These are phyloP conservation scores for Hygrophila difformis DNA, from an alignment of 257 asterid species.

Conservation along the genomic window DNA sequence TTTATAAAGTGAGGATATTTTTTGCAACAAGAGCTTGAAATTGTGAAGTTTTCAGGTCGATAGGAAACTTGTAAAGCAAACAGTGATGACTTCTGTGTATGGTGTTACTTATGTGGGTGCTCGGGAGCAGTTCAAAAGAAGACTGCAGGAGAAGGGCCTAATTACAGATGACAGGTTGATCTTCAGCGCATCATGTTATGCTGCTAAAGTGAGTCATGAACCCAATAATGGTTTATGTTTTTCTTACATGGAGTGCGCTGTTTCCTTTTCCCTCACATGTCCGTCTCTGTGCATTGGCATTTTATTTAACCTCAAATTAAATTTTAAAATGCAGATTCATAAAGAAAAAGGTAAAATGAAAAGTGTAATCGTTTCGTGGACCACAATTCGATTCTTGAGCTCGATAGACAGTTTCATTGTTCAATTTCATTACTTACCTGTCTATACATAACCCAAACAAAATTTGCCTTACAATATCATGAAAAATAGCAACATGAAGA, in stretches of 20 bases:
- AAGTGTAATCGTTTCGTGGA: too few relatives aligned
- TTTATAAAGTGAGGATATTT: constrained; percentile 6
- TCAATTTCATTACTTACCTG: too few relatives aligned
- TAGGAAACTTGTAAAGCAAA: constrained; percentile 87
- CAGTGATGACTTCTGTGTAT: constrained; percentile 97
- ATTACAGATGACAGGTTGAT: constrained; percentile 69
- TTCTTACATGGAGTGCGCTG: neutral
- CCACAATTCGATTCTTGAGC: too few relatives aligned
- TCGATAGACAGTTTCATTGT: too few relatives aligned
- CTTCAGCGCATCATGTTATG: constrained; percentile 77
- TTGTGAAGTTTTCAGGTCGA: constrained; percentile 59
- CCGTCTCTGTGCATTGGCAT: neutral
- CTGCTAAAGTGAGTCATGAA: constrained; percentile 67
- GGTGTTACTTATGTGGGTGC: constrained; percentile 98
- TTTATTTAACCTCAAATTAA: too few relatives aligned
- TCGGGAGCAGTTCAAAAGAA: constrained; percentile 84
- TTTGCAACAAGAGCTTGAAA: constrained; percentile 19
- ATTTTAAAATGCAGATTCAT: too few relatives aligned
- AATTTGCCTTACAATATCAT: too few relatives aligned
- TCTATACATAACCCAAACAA: too few relatives aligned
- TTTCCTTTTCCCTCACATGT: neutral
- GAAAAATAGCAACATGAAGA: too few relatives aligned
- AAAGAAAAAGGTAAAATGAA: too few relatives aligned
- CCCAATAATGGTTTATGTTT: constrained; percentile 1
- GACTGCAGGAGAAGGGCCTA: constrained; percentile 85